Base-by-base conservation (phyloP, 1,139 yeast species). In the Maudiozyma humilis region DNA sequence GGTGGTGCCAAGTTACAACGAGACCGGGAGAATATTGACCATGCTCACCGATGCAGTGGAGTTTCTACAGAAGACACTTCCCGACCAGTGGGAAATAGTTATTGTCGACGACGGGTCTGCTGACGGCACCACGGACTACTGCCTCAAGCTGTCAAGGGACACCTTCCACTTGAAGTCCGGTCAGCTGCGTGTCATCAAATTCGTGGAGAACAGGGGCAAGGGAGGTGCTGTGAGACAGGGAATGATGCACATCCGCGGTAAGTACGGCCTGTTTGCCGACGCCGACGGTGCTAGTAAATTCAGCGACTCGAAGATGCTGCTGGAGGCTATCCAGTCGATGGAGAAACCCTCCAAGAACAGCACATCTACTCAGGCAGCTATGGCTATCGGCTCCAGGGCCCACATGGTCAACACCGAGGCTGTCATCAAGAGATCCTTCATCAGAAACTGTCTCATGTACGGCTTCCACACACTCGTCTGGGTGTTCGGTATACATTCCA, bases 171-270 rank as follows among this genome's bases (percentile, higher is more conserved):
- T 86, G 43, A 48, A 62, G 25, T 80, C 88, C 0, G 84, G 79
- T 42, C 71, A 72, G 36, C 57, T 93, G 60, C 71, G 89, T 51
- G 89, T 87, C 35, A 72, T 87, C 25, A 75, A 73, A 52, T 71
- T 91, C 49, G 75, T 67, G 33, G 64, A 76, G 50, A 91, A 91
- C 60, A 72, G 98, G 55, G 98, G 98, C 25, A 91, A 91, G 65
- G 98, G 98, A 17, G 98, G 98, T 7, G 98, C 97, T 0, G 98
- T 93, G 0, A 79, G 95, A 15, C 97, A 91, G 62, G 98, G 98
- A 3, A 70, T 91, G 65, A 75, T 82, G 56, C 81, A 79, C 57
- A 67, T 81, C 7, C 70, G 87, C 40, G 98, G 98, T 10, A 63
- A 72, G 49, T 81, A 75, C 56, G 78, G 79, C 10, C 71, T 91